Base-by-base conservation (phyloP, 2,329 filamentous ascomycete genomes). In the Westerdykella sp. region DNA sequence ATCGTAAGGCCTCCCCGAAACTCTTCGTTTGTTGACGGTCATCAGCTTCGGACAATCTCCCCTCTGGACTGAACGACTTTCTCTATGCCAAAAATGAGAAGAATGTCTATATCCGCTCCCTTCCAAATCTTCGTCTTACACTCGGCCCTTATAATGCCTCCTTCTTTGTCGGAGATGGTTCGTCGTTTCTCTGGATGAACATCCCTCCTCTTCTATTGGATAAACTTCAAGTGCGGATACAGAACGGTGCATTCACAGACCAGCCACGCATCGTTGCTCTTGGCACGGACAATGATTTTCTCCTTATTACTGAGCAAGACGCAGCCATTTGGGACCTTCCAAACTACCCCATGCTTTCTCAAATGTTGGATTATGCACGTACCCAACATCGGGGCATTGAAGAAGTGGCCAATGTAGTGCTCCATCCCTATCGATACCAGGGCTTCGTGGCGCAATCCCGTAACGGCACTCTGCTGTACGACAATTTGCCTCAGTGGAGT, bases 121-220 rank as follows among this genome's bases (percentile, higher is more conserved):
- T 66, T n/a, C 44, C 56, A 9, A 43, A 51, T 3, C 46, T 67
- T 13, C 56, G 55, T 15, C 56, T 63, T 10, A 53, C 51, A 2
- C 47, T 67, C 1, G 63, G 63, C 3, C 55, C 63, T 1, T 55
- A 65, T 43, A 66, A 65, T 41, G 15, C 48, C 1, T 65, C 62
- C 5, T 67, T 62, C 49, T 61, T 61, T 38, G 53, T 50, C 16
- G 52, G 61, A 40, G 63, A 66, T 43, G 45, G 42, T 2, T 39
- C 49, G 3, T 46, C 56, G 0, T 66, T 59, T 22, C 44, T 59
- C 3, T 67, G 63, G 63, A 57, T 61, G 49, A 62, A 59, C 21
- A 50, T 67, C 1, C 63, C 63, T 1, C 34, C 46, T 0, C 28
- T 14, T 1, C 49, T 67, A 0, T 49, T 63, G 7, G 23, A 43